Base-by-base conservation (phyloP, 768 basidiomycete genomes). In the Suillus bovinus region DNA sequence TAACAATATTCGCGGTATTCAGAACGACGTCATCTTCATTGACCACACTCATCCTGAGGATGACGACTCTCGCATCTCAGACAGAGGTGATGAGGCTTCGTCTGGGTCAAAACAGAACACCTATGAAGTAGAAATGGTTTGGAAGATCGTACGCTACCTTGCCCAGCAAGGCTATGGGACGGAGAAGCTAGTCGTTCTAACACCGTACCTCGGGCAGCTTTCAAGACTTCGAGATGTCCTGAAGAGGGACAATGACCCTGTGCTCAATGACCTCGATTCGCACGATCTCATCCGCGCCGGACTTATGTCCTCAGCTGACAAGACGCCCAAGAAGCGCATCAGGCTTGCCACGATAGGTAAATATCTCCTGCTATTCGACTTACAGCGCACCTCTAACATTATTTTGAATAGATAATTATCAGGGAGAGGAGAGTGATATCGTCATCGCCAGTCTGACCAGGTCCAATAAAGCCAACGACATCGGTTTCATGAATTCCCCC, bases 401-500 rank as follows among this genome's bases (percentile, higher is more conserved):
- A 33, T 24, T n/a, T 14, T 29, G 1, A 27, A 56, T 47, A 89
- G 89, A 90, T 66, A 91, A 90, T 66, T 91, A 89, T 63, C 89
- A 90, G 68, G 89, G 89, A 3, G 89, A 90, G 69, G 88, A 90
- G 70, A 85, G 85, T 38, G 82, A 90, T 55, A 85, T 91, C 54
- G 85, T 91, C 29, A 74, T 91, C 38, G 78, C 80, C 6, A 84
- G 82, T 13, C 71, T 91, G 36, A 87, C 86, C 0, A 73, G 89
- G 54, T 88, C 87, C 64, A 89, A 91, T 62, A 6, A 74, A 0
- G 61, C 72, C 0, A 68, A 80, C 55, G 82, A 85, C 61, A 90
- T 90, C 27, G 88, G 89, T 1, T 90, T 91, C 74, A 89, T 91
- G 88, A 82, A 73, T 38, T 80, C 88, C 3, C 83, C 86, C 0